Base-by-base conservation (phyloP, 495 filamentous ascomycete genomes). In the Aspergillus mulundensis region DNA sequence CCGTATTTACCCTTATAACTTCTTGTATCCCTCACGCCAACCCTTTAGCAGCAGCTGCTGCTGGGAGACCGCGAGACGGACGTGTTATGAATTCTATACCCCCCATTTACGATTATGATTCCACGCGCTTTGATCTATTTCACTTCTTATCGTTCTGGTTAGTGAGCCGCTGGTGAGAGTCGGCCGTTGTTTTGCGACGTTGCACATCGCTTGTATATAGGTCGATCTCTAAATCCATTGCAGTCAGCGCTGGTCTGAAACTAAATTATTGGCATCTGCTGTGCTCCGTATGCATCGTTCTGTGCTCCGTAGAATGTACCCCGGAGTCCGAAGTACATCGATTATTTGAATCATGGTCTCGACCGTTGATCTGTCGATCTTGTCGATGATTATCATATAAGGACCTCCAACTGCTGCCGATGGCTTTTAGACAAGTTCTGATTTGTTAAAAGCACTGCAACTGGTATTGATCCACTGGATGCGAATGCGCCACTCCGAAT, bases 21-120 rank as follows among this genome's bases (percentile, higher is more conserved):
- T 58, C 53, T 50, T 55, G 53, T 57, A 44, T 18, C 47, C 36
- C 36, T 42, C 21, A 25, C 60, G 58, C 65, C 59, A 53, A 61
- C 25, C 45, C 4, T 28, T 19, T 58, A 20, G 66, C n/a, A n/a
- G n/a, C n/a, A 65, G 53, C 50, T 53, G 50, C 25, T 48, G 54
- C 62, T 24, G 53, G 54, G 28, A 5, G 4, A 18, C 44, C 59
- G 64, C 14, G 30, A 50, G 55, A 48, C 23, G 48, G 21, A 51
- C 55, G 56, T 60, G 58, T 65, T 65, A 59, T 54, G 61, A 56
- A 60, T 51, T 55, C 60, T 71, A 74, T 71, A 72, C 68, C 70
- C 68, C 41, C 57, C 57, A 58, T 49, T 65, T 56, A 51, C 53
- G 58, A 64, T 62, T 63, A 74, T 48, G 71, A 72, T 65, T 67